Evolutionary conservation across 2,329 filamentous ascomycete genomes (phyloP).

Genomic region (Dactylellina cionopaga): DNA sequence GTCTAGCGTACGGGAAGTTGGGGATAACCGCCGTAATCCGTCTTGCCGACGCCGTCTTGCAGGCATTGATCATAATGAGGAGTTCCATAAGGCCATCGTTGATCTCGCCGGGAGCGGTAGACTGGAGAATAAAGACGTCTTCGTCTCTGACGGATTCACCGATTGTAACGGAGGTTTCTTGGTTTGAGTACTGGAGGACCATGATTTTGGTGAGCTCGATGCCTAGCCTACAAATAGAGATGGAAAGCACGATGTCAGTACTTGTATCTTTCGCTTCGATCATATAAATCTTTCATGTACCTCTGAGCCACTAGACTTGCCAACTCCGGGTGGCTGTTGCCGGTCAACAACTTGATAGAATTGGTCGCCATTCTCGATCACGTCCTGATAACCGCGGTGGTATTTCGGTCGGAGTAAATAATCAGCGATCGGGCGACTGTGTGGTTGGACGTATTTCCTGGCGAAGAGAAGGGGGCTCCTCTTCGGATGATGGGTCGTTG

Average conservation of each 20-base stretch:
- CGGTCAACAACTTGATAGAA: slow-evolving; percentile 78
- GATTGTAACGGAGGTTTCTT: slow-evolving; percentile 89
- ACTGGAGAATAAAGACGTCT: slow-evolving; percentile 97
- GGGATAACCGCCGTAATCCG: slow-evolving; percentile 95
- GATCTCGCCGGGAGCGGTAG: slow-evolving; percentile 85
- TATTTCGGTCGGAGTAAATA: slow-evolving; percentile 1
- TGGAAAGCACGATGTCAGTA: not conserved
- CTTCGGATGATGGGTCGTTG: slow-evolving; percentile 44
- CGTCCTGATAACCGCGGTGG: not conserved
- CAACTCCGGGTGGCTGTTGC: slow-evolving; percentile 78
- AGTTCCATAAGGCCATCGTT: slow-evolving; percentile 99
- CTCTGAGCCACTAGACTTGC: slow-evolving; percentile 71
- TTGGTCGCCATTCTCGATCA: slow-evolving; percentile 71
- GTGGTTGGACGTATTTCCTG: not conserved
- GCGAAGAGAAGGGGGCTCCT: slow-evolving; percentile 45
- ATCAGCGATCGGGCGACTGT: slow-evolving; percentile 5
- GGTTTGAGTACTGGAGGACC: slow-evolving; percentile 84
- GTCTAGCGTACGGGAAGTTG: slow-evolving; percentile 94
- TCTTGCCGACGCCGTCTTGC: slow-evolving; percentile 83
- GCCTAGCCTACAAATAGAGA: slow-evolving; percentile 70
- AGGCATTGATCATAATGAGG: slow-evolving; percentile 97
- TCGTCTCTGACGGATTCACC: slow-evolving; percentile 96
- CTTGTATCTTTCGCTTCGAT: not conserved
- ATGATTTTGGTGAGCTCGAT: slow-evolving; percentile 76
- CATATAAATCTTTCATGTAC: slow-evolving; percentile 8